Base-by-base conservation (phyloP, 176 grass and related monocot genomes). In the Raddia distichophylla region DNA sequence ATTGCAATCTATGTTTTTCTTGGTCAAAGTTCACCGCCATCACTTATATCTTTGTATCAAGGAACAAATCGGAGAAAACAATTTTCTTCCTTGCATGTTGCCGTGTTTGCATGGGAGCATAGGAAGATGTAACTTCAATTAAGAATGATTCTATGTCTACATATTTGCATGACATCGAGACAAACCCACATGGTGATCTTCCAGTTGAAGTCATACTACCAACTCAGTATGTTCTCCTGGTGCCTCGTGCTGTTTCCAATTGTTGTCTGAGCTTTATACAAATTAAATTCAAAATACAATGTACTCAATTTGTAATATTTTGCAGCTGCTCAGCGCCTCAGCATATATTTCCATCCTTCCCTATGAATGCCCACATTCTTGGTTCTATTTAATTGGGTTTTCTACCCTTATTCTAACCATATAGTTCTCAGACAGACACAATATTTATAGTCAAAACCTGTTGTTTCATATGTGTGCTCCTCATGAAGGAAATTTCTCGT, bases 81-180 rank as follows among this genome's bases (percentile, higher is more conserved):
- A 68, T 85, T 85, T 81, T 89, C 82, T 85, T 77, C 72, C 65
- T 64, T 81, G 64, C 64, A 82, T 77, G 77, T 72, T 85, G 71
- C 82, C 42, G 72, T 89, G 71, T 50, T 49, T 59, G 50, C 71
- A 77, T 89, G 87, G 77, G 71, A 76, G 77, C 82, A 81, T 85
- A 81, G 82, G 72, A 65, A 89, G 82, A 64, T 77, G 82, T 58
- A 76, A 81, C 49, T 76, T 56, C 87, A 71, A 67, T 85, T 81
- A 85, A 81, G 77, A 76, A 85, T 32, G 82, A 76, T 85, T 70
- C 55, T 70, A 51, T 69, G 22, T 74, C 75, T 61, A 63, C 86
- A 67, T 68, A 84, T 69, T 75, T 80, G 69, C 70, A 80, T 89
- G 47, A 54, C 32, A 79, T 63, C 54, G 37, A 68, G 54, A 53